Evolutionary conservation across 305 asterid genomes (phyloP).

Genomic region (Solanum chacoense): DNA sequence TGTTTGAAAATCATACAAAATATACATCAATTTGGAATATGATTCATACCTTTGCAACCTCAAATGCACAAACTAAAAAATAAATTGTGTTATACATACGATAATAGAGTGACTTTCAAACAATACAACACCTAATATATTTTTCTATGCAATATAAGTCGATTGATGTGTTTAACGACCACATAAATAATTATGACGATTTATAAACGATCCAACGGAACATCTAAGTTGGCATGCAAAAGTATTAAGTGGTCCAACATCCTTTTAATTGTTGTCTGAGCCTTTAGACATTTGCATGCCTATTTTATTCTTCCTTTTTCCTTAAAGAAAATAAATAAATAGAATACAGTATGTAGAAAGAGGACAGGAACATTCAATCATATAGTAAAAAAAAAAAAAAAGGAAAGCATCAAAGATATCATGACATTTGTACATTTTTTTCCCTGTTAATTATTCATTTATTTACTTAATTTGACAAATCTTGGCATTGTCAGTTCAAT

Average conservation of each 20-base stretch:
- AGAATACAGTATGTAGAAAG: neutral
- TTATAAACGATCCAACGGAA: neutral
- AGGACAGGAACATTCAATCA: neutral
- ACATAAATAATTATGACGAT: neutral
- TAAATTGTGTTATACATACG: neutral
- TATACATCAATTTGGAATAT: neutral
- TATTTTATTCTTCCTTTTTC: neutral
- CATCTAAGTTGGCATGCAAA: neutral
- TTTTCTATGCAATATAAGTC: neutral
- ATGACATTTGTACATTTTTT: too few relatives aligned
- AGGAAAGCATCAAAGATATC: neutral
- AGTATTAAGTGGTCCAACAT: neutral
- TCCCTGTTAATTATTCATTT: neutral
- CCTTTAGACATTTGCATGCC: neutral
- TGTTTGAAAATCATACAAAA: neutral
- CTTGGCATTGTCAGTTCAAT: neutral
- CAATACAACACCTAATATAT: neutral
- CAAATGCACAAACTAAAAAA: neutral
- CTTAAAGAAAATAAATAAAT: neutral
- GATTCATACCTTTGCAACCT: neutral
- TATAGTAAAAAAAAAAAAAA: neutral
- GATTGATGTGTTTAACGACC: neutral
- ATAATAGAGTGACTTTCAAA: neutral
- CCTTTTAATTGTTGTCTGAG: neutral
- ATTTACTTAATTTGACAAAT: neutral